These are phyloP conservation scores for Garcia nutans DNA, from an alignment of 345 rosid genomes.

Conservation along the genomic window DNA sequence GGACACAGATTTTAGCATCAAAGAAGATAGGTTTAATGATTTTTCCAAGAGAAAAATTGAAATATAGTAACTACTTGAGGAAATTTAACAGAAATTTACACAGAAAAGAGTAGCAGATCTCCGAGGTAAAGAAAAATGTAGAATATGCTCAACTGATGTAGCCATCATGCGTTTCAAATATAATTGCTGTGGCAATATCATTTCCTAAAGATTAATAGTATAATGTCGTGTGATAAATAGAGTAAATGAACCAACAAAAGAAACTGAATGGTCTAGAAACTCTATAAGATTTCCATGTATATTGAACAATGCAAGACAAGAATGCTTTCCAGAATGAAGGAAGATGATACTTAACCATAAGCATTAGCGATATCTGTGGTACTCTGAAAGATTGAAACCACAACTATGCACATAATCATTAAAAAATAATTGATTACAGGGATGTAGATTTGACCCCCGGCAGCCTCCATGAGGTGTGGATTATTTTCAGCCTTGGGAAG, in stretches of 20 bases:
- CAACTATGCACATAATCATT: slow-evolving; percentile 85
- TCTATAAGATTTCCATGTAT: neutral
- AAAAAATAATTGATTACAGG: slow-evolving; percentile 90
- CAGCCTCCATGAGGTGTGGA: slow-evolving; percentile 79
- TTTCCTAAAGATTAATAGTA: neutral
- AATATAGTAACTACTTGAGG: too few species aligned
- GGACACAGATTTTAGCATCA: too few species aligned
- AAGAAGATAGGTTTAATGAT: too few species aligned
- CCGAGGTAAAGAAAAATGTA: too few species aligned
- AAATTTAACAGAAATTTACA: neutral
- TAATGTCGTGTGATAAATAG: neutral
- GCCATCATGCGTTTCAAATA: too few species aligned
- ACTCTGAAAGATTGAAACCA: slow-evolving; percentile 79
- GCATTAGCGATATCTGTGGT: slow-evolving; percentile 98
- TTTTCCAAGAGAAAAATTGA: too few species aligned
- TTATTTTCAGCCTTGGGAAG: slow-evolving; percentile 91
- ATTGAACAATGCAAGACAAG: slow-evolving; percentile 5
- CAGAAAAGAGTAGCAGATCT: neutral
- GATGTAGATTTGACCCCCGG: slow-evolving; percentile 98
- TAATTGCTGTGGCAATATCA: neutral
- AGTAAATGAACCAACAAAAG: neutral
- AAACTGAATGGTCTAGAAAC: neutral
- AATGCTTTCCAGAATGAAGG: neutral
- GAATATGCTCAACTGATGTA: too few species aligned
- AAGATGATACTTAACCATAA: slow-evolving; percentile 54